Conservation (phyloP, 2,329 filamentous ascomycete species). For the Proliferodiscus dingleyae region DNA sequence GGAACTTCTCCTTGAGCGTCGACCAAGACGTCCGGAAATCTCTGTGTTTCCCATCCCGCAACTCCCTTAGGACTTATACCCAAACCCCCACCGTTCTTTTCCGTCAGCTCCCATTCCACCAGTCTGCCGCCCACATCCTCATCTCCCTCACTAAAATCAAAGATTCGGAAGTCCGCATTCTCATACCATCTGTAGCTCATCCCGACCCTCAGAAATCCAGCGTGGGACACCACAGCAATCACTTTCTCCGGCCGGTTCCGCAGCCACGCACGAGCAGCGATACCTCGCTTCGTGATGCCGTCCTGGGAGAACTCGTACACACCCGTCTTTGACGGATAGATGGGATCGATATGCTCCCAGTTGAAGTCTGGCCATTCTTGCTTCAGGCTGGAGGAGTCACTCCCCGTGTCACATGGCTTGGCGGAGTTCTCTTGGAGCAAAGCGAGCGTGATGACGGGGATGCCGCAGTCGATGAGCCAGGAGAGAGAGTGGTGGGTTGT, state of each 20-base stretch:
- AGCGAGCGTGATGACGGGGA: conserved; percentile 25
- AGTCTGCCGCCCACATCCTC: conserved; percentile 21
- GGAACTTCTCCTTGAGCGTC: too few species aligned
- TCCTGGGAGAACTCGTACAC: conserved; percentile 26
- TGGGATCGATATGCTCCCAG: conserved; percentile 29
- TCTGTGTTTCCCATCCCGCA: conserved; percentile 21
- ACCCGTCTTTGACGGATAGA: conserved; percentile 27
- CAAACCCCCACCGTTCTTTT: conserved; percentile 29
- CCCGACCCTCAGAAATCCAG: conserved; percentile 27
- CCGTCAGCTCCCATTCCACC: conserved; percentile 29
- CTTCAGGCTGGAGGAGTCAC: conserved; percentile 20
- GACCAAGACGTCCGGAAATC: too few species aligned
- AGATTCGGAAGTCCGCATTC: conserved; percentile 32
- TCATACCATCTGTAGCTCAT: conserved; percentile 24
- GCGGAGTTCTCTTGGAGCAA: conserved; percentile 32
- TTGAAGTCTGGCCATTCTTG: conserved; percentile 32
- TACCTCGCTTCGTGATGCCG: conserved; percentile 23
- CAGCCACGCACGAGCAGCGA: conserved; percentile 26
- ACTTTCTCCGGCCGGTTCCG: conserved; percentile 29
- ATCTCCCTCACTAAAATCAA: conserved; percentile 27
- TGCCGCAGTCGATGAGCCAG: conserved; percentile 28
- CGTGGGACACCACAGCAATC: conserved; percentile 31
- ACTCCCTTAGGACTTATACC: conserved; percentile 29
- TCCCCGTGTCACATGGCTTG: conserved; percentile 31
- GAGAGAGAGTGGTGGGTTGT: conserved; percentile 28